Conservation (phyloP, 2,329 filamentous ascomycete genomes). For the Calycina herbarum region DNA sequence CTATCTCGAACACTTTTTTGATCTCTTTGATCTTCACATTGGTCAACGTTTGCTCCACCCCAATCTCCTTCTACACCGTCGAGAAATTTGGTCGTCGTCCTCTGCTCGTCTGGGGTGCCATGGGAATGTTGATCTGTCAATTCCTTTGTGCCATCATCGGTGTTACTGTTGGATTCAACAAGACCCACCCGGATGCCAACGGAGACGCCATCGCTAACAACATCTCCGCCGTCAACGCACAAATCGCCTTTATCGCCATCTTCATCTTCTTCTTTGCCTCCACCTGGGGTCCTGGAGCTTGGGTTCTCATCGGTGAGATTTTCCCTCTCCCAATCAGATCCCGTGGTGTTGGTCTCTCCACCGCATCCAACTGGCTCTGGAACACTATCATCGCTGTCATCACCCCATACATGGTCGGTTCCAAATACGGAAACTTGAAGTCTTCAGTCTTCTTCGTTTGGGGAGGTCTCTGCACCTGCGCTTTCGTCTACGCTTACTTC, state of each 20-base stretch:
- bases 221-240: constrained; percentile 58
- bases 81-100: constrained; percentile 78
- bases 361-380: constrained; percentile 69
- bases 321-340: constrained; percentile 85
- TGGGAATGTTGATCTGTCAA: constrained; percentile 82
- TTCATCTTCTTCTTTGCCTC: constrained; percentile 79
- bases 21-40: constrained; percentile 89
- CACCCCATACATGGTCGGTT: constrained; percentile 75
- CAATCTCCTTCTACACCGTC: constrained; percentile 79
- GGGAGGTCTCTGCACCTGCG: constrained; percentile 67
- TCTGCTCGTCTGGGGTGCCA: constrained; percentile 74
- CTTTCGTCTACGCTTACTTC: constrained; percentile 70
- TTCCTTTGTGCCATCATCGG: constrained; percentile 74
- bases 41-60: constrained; percentile 84
- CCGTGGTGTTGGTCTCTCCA: constrained; percentile 72
- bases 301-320: constrained; percentile 83
- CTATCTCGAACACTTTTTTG: constrained; percentile 69
- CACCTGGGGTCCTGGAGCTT: constrained; percentile 80
- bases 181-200: constrained; percentile 54
- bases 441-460: constrained; percentile 77
- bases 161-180: constrained; percentile 19
- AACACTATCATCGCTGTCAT: constrained; percentile 78
- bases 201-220: constrained; percentile 44
- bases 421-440: constrained; percentile 68
- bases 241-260: constrained; percentile 88